A percentile compares a stretch with the other conserved stretches of the same genome.
These are phyloP conservation scores for Alternaria rosae DNA, from an alignment of 2,329 filamentous ascomycete genomes.

Conservation along the genomic window DNA sequence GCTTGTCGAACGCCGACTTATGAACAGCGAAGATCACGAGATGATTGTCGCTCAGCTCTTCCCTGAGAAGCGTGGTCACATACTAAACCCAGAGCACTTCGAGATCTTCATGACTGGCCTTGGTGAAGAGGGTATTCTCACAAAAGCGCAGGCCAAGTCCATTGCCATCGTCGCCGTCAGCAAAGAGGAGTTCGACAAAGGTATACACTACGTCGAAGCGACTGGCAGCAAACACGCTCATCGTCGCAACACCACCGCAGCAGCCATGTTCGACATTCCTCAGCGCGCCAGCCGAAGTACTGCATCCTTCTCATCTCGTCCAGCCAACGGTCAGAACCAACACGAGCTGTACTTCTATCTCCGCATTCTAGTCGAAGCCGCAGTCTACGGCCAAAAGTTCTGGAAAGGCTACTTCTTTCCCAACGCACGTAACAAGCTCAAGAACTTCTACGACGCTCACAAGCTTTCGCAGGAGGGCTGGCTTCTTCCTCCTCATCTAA, in stretches of 20 bases:
- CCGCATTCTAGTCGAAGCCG: slow-evolving; percentile 20
- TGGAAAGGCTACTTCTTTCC: slow-evolving; percentile 22
- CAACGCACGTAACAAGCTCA: slow-evolving; percentile 10
- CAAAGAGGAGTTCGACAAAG: slow-evolving; percentile 10
- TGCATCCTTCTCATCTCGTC: background rate
- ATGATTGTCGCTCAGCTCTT: slow-evolving; percentile 16
- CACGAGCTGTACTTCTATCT: slow-evolving; percentile 7
- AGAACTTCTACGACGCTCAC: slow-evolving; percentile 16
- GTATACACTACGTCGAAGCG: background rate
- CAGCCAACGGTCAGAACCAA: background rate
- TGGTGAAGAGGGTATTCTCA: slow-evolving; percentile 11
- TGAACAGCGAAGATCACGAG: slow-evolving; percentile 15
- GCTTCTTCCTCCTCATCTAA: slow-evolving; percentile 4
- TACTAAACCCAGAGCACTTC: slow-evolving; percentile 14
- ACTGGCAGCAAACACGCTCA: background rate
- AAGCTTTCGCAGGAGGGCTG: background rate
- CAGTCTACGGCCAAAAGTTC: slow-evolving; percentile 21
- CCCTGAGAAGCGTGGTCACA: slow-evolving; percentile 1
- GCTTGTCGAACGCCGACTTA: slow-evolving; percentile 6
- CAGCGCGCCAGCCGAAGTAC: background rate
- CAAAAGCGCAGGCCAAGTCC: background rate
- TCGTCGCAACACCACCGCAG: background rate
- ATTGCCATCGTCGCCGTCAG: slow-evolving; percentile 3
- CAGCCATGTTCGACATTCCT: slow-evolving; percentile 13
- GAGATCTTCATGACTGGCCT: slow-evolving; percentile 15